Base-by-base conservation (phyloP, 805 yeast genomes). In the Yarrowia sp. region DNA sequence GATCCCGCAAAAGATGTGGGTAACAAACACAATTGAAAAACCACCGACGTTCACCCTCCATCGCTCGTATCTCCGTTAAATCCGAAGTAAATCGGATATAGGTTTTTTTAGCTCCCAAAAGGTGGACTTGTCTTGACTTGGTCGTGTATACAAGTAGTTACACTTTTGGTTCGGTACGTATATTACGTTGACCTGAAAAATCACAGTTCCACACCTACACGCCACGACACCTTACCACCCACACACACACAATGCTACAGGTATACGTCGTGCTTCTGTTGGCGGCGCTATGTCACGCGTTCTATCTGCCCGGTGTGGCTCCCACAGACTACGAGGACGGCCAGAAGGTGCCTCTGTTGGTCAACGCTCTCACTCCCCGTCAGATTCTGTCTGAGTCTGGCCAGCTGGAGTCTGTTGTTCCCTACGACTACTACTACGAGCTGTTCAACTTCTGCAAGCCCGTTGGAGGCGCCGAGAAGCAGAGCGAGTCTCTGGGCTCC, bases 251-350 rank as follows among this genome's bases (percentile, higher is more conserved):
- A 22, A 49, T 49, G 53, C 14, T 49, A 26, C 53, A 49, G 38
- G 53, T 26, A 4, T 32, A 32, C 40, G 56, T 63, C 59, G 50
- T 68, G 69, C 46, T 45, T 32, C 56, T 16, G 53, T 70, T 61
- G 43, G 67, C 70, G 36, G 55, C 71, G 19, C 59, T 72, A 16
- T 77, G 79, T 19, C 68, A 72, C 65, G 97, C 89, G 2, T 94
- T 95, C 79, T 94, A 95, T 76, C 82, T 95, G 69, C 98, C 98
- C 0, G 98, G 98, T 9, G 95, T 92, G 32, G 97, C 98, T 0
- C 98, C 99, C 19, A 90, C 96, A 1, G 89, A 94, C 64, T 95
- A 94, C 76, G 81, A 83, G 56, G 82, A 85, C 70, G 92, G 88
- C 64, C 96, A 93, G 67, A 73, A 75, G 2, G 87, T 95, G 63